Evolutionary conservation across 345 rosid genomes (phyloP), one percentile per base, ranked within the genome.

Genomic region (Boechera retrofracta): DNA sequence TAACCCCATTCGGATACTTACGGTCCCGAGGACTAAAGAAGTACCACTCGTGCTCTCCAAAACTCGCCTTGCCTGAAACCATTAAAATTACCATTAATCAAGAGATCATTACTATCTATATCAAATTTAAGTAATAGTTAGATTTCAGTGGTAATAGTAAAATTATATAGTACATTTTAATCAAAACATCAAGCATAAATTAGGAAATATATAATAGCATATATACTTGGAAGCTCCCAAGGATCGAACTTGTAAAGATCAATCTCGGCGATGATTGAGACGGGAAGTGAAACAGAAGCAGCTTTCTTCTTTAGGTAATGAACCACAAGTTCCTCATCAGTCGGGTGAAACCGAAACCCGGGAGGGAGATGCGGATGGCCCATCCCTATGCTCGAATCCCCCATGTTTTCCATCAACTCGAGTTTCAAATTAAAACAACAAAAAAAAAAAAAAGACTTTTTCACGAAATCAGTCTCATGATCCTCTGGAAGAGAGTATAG

Each of bases 31-130:
- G 89, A 72, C 89, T 89, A 58, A 89, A 89, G 68, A 89, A 87
- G 65, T 89, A 89, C 94, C 94, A 89, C 39, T 87, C 94, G 21
- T 86, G 86, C 85, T 89, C 94, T 32, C 94, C 94, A 72, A 87
- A 87, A 67, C 83, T 80, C 2, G 94, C 94, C 81, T 89, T 89
- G 44, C 88, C 93, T 89, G 36, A 26, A 13, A 84, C 8, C 54
- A 63, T 70, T 70, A 64, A 26, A 70, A 44, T 2, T 44, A 41
- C 0, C 6, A 61, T 51, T 41, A 18, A 24, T 16, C 39, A 52
- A 39, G 36, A 3, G 0, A 21, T 16, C 21, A 45, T 47, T 26
- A 4, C 4, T 45, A 48, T 49, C 0, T 41, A 16, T 36, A 15
- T 5, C 28, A 36, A 61, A 41, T n/a, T 38, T 18, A 6, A 6